A percentile compares a stretch with the other conserved stretches of the same genome.
These are phyloP conservation scores for Candida mesenterica DNA, from an alignment of 1,139 yeast species.

Conservation along the genomic window DNA sequence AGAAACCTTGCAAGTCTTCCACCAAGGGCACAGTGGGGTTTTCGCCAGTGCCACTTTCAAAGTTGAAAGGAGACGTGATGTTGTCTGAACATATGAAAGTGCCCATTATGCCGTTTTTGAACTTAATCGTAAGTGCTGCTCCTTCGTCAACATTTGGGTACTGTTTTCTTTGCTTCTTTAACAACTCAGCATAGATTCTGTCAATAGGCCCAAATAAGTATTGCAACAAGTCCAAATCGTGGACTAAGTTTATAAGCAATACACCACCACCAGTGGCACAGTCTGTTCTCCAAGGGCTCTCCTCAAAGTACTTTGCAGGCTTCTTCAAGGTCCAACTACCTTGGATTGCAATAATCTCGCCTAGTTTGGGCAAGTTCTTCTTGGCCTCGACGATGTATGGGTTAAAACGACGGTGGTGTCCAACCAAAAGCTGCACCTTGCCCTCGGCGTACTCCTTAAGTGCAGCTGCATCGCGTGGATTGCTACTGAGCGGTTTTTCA, in stretches of 20 bases:
- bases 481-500: conserved; percentile 38
- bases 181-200: conserved; percentile 37
- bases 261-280: conserved; percentile 38
- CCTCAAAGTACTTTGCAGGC: conserved; percentile 30
- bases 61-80: conserved; percentile 39
- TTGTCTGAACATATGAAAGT: conserved; percentile 41
- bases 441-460: conserved; percentile 24
- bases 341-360: conserved; percentile 36
- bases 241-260: conserved; percentile 38
- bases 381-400: conserved; percentile 38
- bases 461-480: conserved; percentile 31
- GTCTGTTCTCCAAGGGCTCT: conserved; percentile 38
- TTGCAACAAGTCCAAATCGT: conserved; percentile 40
- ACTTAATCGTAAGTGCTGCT: conserved; percentile 34
- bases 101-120: conserved; percentile 35
- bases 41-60: conserved; percentile 43
- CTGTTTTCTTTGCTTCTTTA: conserved; percentile 30
- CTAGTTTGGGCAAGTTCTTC: conserved; percentile 27
- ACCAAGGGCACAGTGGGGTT: conserved; percentile 38
- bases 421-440: conserved; percentile 32
- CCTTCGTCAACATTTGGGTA: conserved; percentile 40
- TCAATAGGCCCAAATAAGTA: conserved; percentile 39
- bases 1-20: conserved; percentile 31
- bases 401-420: conserved; percentile 43
- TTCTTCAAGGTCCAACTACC: conserved; percentile 41